A percentile compares a stretch with the other conserved stretches of the same genome.
Evolutionary conservation across 371 early-diverging fungal genomes (phyloP).

Genomic region (Syncephalastrum monosporum): DNA sequence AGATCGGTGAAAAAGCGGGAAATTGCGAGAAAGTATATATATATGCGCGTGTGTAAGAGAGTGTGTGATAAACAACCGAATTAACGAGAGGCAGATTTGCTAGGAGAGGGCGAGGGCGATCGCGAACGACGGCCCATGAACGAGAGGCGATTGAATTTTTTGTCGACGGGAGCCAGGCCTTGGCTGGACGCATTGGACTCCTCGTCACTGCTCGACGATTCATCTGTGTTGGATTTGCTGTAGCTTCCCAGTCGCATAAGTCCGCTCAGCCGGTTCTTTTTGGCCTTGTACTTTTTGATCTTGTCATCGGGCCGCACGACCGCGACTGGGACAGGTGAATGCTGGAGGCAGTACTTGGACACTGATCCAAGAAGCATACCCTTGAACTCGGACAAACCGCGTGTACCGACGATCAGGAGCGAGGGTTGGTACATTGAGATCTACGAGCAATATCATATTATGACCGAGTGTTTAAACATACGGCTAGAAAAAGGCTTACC

Average conservation of each 20-base stretch:
- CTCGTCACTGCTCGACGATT: slow-evolving; percentile 20
- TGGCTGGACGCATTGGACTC: slow-evolving; percentile 4
- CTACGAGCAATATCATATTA: slow-evolving; percentile 17
- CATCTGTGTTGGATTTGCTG: slow-evolving; percentile 24
- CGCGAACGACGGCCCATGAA: slow-evolving; percentile 40
- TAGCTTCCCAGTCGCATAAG: slow-evolving; percentile 37
- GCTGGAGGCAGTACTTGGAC: slow-evolving; percentile 60
- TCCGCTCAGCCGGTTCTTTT: slow-evolving; percentile 44
- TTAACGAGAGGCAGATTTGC: slow-evolving; percentile 5
- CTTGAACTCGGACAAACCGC: slow-evolving; percentile 58
- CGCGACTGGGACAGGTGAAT: slow-evolving; percentile 57
- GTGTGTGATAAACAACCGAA: too few species aligned
- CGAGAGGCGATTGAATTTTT: slow-evolving; percentile 32
- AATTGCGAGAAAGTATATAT: too few species aligned
- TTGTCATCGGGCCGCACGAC: slow-evolving; percentile 59
- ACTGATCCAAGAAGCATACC: slow-evolving; percentile 56
- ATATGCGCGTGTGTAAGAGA: too few species aligned
- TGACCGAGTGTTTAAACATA: neutral
- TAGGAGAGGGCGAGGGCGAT: slow-evolving; percentile 34
- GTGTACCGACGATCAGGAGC: slow-evolving; percentile 56
- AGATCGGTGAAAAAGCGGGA: too few species aligned
- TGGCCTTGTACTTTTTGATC: slow-evolving; percentile 46
- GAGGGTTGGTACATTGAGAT: slow-evolving; percentile 59
- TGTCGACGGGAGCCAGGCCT: slow-evolving; percentile 14
- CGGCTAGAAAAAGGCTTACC: slow-evolving; percentile 27